A percentile compares a stretch with the other conserved stretches of the same genome.
Evolutionary conservation across 352 stramenopile genomes (phyloP).

Genomic region (Phytophthora megakarya): DNA sequence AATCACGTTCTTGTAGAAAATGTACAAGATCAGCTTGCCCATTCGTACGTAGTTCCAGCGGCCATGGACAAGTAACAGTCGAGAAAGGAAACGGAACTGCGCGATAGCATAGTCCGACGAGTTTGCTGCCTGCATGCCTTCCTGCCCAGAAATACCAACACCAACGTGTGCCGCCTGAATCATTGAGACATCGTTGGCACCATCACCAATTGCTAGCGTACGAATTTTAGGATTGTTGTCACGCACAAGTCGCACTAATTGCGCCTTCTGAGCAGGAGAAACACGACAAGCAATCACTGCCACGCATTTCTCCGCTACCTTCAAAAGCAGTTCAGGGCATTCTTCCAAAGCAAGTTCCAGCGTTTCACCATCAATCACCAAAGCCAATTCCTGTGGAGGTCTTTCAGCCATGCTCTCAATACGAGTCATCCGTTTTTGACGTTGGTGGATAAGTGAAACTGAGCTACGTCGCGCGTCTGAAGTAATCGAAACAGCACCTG

Average conservation of each 20-base stretch:
- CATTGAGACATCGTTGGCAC: conserved; percentile 97
- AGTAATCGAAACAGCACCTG: background rate
- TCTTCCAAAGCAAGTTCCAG: conserved; percentile 78
- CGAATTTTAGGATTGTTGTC: conserved; percentile 82
- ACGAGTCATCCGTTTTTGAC: conserved; percentile 48
- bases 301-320: conserved; percentile 83
- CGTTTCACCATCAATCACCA: conserved; percentile 86
- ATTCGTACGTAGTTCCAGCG: conserved; percentile 95
- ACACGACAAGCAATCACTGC: conserved; percentile 94
- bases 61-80: conserved; percentile 92
- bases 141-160: conserved; percentile 92
- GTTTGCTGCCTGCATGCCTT: conserved; percentile 95
- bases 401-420: conserved; percentile 70
- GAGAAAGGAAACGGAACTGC: conserved; percentile 93
- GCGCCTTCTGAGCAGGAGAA: conserved; percentile 92
- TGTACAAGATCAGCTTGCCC: conserved; percentile 93
- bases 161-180: conserved; percentile 94
- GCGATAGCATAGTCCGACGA: conserved; percentile 95
- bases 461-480: conserved; percentile 22
- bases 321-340: conserved; percentile 71
- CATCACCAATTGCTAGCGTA: conserved; percentile 93
- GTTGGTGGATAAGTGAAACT: conserved; percentile 17
- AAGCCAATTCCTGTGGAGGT: conserved; percentile 50
- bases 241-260: conserved; percentile 93
- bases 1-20: conserved; percentile 97